A percentile compares a stretch with the other conserved stretches of the same genome.
Conservation (phyloP, 2,329 filamentous ascomycete genomes). For the Nemania diffusa region DNA sequence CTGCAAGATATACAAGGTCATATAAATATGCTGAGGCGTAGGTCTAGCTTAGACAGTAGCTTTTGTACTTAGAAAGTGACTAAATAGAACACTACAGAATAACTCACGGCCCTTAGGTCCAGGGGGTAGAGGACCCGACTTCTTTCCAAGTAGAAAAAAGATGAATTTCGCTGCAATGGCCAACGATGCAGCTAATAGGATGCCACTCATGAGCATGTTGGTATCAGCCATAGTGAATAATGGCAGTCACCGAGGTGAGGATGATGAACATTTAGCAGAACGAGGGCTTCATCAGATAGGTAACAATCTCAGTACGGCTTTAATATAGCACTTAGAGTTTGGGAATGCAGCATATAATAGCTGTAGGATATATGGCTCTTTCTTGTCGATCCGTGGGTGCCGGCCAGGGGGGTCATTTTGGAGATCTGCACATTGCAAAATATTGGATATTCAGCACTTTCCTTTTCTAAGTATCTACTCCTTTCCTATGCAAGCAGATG, state of each 20-base stretch:
- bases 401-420: neutral
- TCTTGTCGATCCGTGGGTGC: neutral
- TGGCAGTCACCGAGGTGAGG: neutral
- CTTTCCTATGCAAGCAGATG: neutral
- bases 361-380: too few species aligned
- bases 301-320: too few species aligned
- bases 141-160: neutral
- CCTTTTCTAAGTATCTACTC: neutral
- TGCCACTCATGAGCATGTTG: neutral
- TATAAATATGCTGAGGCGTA: neutral
- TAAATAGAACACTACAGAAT: neutral
- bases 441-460: neutral
- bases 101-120: constrained; percentile 55
- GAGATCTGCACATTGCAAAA: neutral
- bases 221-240: neutral
- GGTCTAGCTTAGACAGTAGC: neutral
- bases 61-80: neutral
- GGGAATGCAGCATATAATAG: too few species aligned
- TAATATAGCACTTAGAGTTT: too few species aligned
- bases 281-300: neutral
- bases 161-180: neutral
- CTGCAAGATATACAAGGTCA: neutral
- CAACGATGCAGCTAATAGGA: neutral
- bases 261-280: neutral
- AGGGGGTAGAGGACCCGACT: constrained; percentile 53